A percentile compares a stretch with the other conserved stretches of the same genome.
Evolutionary conservation across 352 stramenopile species (phyloP).

Genomic region (Phytopythium delawarense): DNA sequence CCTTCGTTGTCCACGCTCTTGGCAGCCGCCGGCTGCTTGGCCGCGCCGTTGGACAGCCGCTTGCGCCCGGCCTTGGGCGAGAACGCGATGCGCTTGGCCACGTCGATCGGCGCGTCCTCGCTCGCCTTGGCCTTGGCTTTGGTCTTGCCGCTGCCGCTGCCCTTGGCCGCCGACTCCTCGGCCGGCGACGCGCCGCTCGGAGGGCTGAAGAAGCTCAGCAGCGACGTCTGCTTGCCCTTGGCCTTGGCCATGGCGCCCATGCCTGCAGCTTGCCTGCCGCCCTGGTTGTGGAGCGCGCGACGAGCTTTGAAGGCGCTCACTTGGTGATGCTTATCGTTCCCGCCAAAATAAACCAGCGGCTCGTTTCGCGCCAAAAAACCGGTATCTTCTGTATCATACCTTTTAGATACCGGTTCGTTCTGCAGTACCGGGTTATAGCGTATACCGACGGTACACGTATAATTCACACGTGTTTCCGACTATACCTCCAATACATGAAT

Average conservation of each 20-base stretch:
- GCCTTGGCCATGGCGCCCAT: constrained; percentile 19
- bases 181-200: constrained; percentile 24
- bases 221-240: constrained; percentile 56
- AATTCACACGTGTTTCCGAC: background rate
- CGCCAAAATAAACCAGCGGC: no score
- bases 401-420: no score
- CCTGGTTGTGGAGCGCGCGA: background rate
- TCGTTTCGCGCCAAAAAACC: no score
- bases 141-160: constrained; percentile 12
- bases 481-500: background rate
- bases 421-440: no score
- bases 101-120: constrained; percentile 1
- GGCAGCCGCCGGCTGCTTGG: constrained; percentile 9
- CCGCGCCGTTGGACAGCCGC: constrained; percentile 1
- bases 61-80: constrained; percentile 41
- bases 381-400: background rate
- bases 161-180: constrained; percentile 20
- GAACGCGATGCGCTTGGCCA: constrained; percentile 71
- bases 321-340: no score
- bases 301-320: background rate
- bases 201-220: constrained; percentile 86
- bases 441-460: no score
- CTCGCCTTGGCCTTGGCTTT: background rate
- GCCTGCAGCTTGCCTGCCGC: background rate
- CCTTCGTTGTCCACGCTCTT: constrained; percentile 6